Conservation (phyloP, 345 rosid species). For the Psidium guajava region DNA sequence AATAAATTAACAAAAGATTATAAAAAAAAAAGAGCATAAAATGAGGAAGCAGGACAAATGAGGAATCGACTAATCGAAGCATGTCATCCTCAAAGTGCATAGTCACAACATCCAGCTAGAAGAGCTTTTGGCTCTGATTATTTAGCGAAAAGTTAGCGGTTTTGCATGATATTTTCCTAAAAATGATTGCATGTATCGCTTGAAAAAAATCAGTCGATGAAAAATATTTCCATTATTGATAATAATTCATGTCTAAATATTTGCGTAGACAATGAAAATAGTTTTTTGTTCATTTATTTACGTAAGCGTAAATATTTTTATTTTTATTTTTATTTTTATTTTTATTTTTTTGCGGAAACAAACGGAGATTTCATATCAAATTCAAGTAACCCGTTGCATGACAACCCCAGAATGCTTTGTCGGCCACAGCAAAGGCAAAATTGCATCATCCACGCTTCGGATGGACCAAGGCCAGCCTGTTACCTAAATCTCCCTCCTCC, state of each 20-base stretch:
- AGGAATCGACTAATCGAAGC: neutral
- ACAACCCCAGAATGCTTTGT: neutral
- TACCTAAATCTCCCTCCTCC: neutral
- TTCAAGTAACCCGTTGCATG: neutral
- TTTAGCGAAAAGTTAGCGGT: too few relatives aligned
- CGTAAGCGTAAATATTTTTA: too few relatives aligned
- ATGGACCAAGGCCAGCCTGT: neutral
- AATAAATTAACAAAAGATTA: neutral
- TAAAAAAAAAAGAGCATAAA: accelerated
- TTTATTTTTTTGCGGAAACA: too few relatives aligned
- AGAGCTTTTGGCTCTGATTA: neutral
- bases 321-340: too few relatives aligned
- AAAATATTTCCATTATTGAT: too few relatives aligned
- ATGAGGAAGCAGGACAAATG: neutral
- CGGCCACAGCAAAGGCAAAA: neutral
- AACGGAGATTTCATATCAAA: neutral
- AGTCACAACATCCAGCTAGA: neutral
- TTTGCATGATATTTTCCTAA: too few relatives aligned
- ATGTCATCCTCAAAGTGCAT: neutral
- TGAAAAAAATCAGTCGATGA: too few relatives aligned
- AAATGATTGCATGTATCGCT: too few relatives aligned
- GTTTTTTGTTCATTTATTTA: too few relatives aligned
- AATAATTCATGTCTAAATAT: too few relatives aligned
- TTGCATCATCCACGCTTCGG: neutral
- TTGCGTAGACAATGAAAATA: too few relatives aligned